These are phyloP conservation scores for Nemania sp. DNA, from an alignment of 2,329 filamentous ascomycete genomes.

Conservation along the genomic window DNA sequence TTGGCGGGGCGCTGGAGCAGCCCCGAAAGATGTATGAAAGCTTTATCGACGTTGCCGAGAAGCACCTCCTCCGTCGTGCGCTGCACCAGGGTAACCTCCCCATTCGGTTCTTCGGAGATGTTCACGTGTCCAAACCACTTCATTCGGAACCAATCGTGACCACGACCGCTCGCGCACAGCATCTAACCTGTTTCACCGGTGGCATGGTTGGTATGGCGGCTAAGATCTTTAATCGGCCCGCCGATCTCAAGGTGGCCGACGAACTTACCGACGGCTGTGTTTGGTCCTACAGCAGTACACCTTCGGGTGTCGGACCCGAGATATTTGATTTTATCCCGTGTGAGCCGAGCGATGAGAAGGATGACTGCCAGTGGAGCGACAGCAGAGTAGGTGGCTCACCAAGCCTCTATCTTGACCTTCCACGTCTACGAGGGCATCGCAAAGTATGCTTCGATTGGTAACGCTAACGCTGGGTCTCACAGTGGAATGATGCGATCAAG, in stretches of 20 bases:
- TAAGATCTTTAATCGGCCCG: slow-evolving; percentile 59
- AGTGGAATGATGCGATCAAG: slow-evolving; percentile 34
- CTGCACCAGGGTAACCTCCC: slow-evolving; percentile 49
- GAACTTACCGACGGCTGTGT: slow-evolving; percentile 67
- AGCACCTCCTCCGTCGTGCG: slow-evolving; percentile 49
- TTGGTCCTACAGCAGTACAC: slow-evolving; percentile 63
- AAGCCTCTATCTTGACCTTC: neutral
- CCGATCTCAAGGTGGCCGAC: slow-evolving; percentile 60
- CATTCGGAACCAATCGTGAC: slow-evolving; percentile 32
- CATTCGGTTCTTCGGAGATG: slow-evolving; percentile 56
- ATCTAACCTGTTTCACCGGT: slow-evolving; percentile 66
- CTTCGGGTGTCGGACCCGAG: slow-evolving; percentile 66
- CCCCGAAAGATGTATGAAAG: slow-evolving; percentile 52
- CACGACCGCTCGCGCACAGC: slow-evolving; percentile 50
- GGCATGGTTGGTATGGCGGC: slow-evolving; percentile 69
- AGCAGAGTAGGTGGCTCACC: slow-evolving; percentile 23
- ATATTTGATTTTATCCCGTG: slow-evolving; percentile 55
- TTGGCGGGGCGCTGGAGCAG: slow-evolving; percentile 62
- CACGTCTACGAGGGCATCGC: neutral
- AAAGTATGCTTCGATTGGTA: neutral
- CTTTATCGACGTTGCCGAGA: slow-evolving; percentile 52
- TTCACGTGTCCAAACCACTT: slow-evolving; percentile 38
- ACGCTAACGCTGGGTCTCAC: neutral
- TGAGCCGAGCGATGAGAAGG: slow-evolving; percentile 34
- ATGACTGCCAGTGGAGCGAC: slow-evolving; percentile 41